These are phyloP conservation scores for Auricularia cornea DNA, from an alignment of 768 basidiomycete genomes.

Conservation along the genomic window DNA sequence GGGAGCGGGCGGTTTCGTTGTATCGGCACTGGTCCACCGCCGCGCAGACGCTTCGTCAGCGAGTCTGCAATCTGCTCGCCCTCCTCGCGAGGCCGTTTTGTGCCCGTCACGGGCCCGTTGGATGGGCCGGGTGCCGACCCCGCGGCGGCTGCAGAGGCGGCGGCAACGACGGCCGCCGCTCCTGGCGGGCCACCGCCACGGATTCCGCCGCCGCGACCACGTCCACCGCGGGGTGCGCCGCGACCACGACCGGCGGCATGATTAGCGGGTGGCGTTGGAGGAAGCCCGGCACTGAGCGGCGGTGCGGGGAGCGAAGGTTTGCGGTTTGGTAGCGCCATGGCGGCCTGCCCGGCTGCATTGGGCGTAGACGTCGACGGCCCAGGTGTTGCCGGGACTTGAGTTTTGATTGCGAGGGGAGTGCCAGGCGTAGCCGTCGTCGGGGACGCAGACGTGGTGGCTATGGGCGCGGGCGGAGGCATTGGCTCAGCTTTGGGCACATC, in stretches of 20 bases:
- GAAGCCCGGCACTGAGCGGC: not conserved
- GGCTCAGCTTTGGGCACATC: not conserved
- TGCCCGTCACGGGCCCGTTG: not conserved
- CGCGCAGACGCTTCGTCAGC: no score
- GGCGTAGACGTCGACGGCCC: not conserved
- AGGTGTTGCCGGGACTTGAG: no score
- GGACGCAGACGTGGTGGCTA: not conserved
- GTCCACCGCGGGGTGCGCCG: not conserved
- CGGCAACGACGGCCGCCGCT: no score
- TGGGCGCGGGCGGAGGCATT: not conserved
- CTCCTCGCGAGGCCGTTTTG: not conserved
- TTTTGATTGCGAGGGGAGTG: no score
- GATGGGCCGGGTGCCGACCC: not conserved
- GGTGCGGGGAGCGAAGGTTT: not conserved
- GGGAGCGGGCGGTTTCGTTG: no score
- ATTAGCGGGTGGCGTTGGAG: not conserved
- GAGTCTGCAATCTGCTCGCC: no score
- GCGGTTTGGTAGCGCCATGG: not conserved
- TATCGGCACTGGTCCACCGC: no score
- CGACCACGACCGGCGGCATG: not conserved
- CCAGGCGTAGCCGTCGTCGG: no score
- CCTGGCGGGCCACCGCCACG: not conserved
- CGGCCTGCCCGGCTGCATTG: not conserved
- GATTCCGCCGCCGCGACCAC: not conserved
- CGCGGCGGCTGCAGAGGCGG: no score